Evolutionary conservation across 2,329 filamentous ascomycete species (phyloP).

Genomic region (Trichoderma atroviride): DNA sequence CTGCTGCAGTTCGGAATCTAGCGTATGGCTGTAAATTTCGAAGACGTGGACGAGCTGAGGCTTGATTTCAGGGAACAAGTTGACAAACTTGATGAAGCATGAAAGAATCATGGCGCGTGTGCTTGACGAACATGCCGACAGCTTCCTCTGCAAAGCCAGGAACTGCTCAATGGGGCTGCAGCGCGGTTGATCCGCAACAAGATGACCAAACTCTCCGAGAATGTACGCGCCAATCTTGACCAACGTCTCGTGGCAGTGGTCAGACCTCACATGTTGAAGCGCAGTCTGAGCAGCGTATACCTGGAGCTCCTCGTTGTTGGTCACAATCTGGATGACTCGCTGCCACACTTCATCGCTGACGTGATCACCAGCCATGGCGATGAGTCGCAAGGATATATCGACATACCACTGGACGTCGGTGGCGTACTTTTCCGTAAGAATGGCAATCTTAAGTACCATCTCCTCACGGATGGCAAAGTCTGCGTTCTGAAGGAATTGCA

Average conservation of each 20-base stretch:
- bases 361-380: conserved; percentile 96
- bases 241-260: conserved; percentile 93
- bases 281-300: conserved; percentile 95
- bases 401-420: conserved; percentile 99
- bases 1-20: conserved; percentile 95
- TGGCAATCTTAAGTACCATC: conserved; percentile 99
- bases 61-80: conserved; percentile 97
- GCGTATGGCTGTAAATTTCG: conserved; percentile 86
- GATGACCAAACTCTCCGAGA: conserved; percentile 92
- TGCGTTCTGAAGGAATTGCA: conserved; percentile 93
- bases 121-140: conserved; percentile 83
- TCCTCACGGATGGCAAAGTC: conserved; percentile 98
- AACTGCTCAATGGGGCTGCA: conserved; percentile 98
- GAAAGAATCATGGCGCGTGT: conserved; percentile 94
- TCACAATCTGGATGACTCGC: conserved; percentile 96
- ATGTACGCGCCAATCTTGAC: conserved; percentile 98
- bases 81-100: conserved; percentile 96
- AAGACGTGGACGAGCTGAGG: conserved; percentile 91
- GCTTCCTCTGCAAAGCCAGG: conserved; percentile 85
- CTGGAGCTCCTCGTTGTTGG: conserved; percentile 97
- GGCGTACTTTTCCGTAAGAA: conserved; percentile 96
- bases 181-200: conserved; percentile 88
- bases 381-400: conserved; percentile 90
- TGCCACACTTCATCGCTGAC: conserved; percentile 99
- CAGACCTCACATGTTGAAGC: conserved; percentile 85